A percentile compares a stretch with the other conserved stretches of the same genome.
phyloP scores from a whole-genome alignment of 257 asterid species.

The Solanum paucissectum region DNA sequence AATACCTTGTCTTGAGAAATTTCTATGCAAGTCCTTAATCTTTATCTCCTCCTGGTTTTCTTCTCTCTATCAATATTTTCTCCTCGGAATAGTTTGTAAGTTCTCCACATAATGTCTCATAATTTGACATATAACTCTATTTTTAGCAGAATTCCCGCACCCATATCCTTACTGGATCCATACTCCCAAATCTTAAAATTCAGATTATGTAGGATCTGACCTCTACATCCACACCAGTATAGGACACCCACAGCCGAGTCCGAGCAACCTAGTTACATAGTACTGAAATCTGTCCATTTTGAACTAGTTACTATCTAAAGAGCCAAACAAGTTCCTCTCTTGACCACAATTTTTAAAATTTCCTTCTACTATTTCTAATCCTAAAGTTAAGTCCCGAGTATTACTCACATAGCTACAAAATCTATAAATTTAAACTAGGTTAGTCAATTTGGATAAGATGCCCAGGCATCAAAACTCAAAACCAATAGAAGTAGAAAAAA shows the following conservation, averaged over 20 bases:
- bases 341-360: background rate
- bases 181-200: background rate
- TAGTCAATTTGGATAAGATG: background rate
- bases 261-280: background rate
- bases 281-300: background rate
- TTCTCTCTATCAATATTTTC: background rate
- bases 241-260: background rate
- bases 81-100: background rate
- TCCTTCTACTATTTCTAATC: background rate
- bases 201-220: background rate
- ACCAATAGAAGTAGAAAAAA: background rate
- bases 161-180: background rate
- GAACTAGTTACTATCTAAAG: background rate
- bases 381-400: background rate
- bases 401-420: background rate
- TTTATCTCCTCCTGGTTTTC: background rate
- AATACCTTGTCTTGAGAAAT: background rate
- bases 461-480: background rate
- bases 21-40: background rate
- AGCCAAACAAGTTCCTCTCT: background rate
- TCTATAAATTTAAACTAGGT: background rate
- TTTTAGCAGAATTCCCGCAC: background rate
- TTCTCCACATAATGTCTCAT: background rate
- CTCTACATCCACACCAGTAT: background rate
- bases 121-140: background rate